These are phyloP conservation scores for Hymenoscyphus scutula DNA, from an alignment of 2,329 filamentous ascomycete species.

Conservation along the genomic window DNA sequence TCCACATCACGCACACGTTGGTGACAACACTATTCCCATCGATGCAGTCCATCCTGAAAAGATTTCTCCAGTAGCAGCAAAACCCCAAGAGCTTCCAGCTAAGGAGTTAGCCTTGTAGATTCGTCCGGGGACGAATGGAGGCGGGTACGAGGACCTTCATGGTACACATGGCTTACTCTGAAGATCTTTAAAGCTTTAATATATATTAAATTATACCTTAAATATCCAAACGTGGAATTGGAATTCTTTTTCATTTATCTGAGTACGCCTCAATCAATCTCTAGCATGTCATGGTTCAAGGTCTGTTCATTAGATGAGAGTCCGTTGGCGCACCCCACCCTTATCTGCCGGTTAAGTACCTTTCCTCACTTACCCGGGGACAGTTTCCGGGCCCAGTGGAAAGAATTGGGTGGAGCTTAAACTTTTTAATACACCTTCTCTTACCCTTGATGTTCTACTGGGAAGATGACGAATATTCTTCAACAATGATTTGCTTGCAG, in stretches of 20 bases:
- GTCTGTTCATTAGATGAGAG: too few species aligned
- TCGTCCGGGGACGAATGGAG: background rate
- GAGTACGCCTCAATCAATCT: background rate
- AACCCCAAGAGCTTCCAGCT: background rate
- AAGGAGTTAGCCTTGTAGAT: slow-evolving; percentile 7
- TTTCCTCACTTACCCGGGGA: too few species aligned
- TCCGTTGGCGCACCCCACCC: too few species aligned
- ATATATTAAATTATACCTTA: background rate
- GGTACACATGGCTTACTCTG: too few species aligned
- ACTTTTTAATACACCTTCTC: too few species aligned
- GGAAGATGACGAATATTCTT: background rate
- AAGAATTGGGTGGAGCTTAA: too few species aligned
- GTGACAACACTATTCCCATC: slow-evolving; percentile 1
- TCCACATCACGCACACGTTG: slow-evolving; percentile 21
- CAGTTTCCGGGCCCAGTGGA: too few species aligned
- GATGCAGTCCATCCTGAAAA: slow-evolving; percentile 25
- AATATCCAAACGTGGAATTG: background rate
- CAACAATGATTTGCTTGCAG: background rate
- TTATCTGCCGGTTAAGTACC: too few species aligned
- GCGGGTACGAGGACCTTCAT: background rate
- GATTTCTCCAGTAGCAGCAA: background rate
- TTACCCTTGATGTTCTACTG: too few species aligned
- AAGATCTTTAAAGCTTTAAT: background rate
- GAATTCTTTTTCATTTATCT: background rate
- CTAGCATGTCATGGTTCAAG: background rate